phyloP scores from a whole-genome alignment of 805 yeast species.

The Jamesozyma piceae region DNA sequence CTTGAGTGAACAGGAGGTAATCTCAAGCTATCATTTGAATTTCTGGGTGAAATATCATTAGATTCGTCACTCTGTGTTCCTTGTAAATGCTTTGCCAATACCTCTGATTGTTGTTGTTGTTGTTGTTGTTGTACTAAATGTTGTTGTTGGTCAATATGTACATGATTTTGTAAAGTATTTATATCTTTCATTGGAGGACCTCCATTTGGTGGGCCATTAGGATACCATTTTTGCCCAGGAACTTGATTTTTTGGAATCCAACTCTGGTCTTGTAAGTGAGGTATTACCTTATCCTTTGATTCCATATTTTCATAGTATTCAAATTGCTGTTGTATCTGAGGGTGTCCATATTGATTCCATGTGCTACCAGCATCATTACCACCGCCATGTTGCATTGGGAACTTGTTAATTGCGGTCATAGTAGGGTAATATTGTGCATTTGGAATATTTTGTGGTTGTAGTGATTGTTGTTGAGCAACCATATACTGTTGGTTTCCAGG shows the following conservation, averaged over 20 bases:
- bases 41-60: background rate
- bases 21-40: background rate
- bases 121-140: background rate
- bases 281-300: background rate
- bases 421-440: background rate
- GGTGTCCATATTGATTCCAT: background rate
- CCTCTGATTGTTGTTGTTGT: background rate
- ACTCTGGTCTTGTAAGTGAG: background rate
- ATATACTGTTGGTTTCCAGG: background rate
- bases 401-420: background rate
- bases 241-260: background rate
- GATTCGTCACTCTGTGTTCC: background rate
- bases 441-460: background rate
- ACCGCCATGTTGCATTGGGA: background rate
- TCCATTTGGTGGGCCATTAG: background rate
- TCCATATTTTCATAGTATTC: background rate
- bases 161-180: background rate
- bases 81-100: constrained; percentile 32
- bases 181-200: background rate
- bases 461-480: background rate
- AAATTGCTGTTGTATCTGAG: background rate
- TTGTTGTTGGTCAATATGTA: background rate
- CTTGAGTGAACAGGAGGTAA: constrained; percentile 4
- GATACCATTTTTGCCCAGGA: background rate
- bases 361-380: too few species aligned